Evolutionary conservation across 2,329 filamentous ascomycete genomes (phyloP), one percentile per base, ranked within the genome.

Genomic region (Pseudogymnoascus sp.): DNA sequence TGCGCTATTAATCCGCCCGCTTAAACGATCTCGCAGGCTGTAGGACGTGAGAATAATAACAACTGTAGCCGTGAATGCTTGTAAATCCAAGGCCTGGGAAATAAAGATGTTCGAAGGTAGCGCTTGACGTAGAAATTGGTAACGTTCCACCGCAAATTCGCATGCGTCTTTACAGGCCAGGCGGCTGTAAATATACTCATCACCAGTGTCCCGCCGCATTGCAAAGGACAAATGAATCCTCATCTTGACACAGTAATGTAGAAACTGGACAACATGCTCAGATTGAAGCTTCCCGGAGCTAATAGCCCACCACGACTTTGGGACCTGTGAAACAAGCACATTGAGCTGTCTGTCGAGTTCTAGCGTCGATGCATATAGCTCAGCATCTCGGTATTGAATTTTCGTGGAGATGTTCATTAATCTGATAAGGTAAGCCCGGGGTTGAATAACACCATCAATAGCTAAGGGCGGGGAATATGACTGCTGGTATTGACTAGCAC

Each of bases 331-430:
- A 18, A 68, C 68, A 40, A 74, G 63, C 2, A 56, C 63, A 11
- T 69, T 68, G 18, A 74, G 62, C 36, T 69, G 65, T 49, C 68
- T 67, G 25, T 72, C 72, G 12, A 69, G 66, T n/a, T 65, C 63
- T 43, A 73, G 61, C 16, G 69, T 68, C 37, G 65, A 67, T 5
- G 66, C 63, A 21, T 70, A 68, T 6, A 70, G 56, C 40, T 71
- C 67, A 3, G 63, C 60, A 46, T 73, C 70, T 8, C 70, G 60
- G 49, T 71, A 67, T 38, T 69, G 68, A 1, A 72, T 65, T 18
- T 65, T 62, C 53, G 69, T 69, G n/a, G 68, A 68, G 18, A 71
- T 67, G 2, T 68, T 66, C 7, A 66, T 67, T 14, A 72, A 64
- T 59, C 69, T 68, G 40, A 68, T 68, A 61, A 71, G 60, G 53